A percentile compares a stretch with the other conserved stretches of the same genome.
Conservation (phyloP, 148 eudicot species). For the Tetragonia tetragonoides region DNA sequence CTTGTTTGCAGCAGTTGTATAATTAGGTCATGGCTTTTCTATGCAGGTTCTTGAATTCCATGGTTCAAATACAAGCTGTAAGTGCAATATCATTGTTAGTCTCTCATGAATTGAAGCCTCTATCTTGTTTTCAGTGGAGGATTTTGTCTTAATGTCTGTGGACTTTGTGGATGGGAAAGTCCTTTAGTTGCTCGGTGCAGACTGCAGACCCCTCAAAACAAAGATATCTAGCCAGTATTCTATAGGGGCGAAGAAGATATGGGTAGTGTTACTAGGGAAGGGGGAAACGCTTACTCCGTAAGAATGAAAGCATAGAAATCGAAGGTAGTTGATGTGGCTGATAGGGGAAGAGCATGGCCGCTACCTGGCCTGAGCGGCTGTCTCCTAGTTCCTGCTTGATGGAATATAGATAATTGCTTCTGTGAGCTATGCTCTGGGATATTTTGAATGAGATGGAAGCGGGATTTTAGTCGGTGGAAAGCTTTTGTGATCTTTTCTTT, state of each 20-base stretch:
- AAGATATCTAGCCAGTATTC: neutral
- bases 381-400: neutral
- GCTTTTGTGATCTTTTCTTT: neutral
- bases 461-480: neutral
- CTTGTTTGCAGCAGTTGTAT: constrained; percentile 14
- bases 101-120: neutral
- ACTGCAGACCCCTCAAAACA: neutral
- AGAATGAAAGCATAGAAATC: neutral
- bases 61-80: constrained; percentile 44
- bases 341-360: neutral
- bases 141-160: too few species aligned
- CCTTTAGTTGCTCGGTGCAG: neutral
- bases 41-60: constrained; percentile 39
- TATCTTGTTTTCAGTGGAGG: neutral
- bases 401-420: neutral
- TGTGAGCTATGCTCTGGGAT: neutral
- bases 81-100: constrained; percentile 29
- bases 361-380: neutral
- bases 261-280: constrained; percentile 5
- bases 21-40: constrained; percentile 7
- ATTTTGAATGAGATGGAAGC: neutral
- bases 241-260: neutral
- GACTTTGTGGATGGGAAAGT: neutral
- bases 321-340: neutral
- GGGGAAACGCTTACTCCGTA: neutral